Percentiles rank a stretch among this genome's conserved stretches.
phyloP scores from a whole-genome alignment of 495 filamentous ascomycete genomes.

The Neurospora discreta region DNA sequence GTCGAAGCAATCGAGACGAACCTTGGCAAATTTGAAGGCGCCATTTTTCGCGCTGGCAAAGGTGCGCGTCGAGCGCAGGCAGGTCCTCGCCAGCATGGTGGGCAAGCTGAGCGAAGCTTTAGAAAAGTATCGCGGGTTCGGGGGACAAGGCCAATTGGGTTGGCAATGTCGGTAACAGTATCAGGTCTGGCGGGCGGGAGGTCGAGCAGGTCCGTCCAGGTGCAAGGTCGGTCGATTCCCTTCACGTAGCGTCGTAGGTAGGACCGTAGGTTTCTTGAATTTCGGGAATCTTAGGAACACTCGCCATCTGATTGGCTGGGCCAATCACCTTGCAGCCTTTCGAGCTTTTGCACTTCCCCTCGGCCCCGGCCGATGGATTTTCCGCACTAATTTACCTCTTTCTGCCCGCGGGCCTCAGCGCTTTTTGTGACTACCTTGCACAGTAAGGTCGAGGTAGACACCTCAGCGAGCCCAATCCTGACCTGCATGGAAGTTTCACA shows the following conservation, averaged over 20 bases:
- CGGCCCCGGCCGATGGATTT: conserved; percentile 14
- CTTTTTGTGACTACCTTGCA: not conserved
- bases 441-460: not conserved
- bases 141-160: conserved; percentile 28
- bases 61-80: conserved; percentile 68
- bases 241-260: not conserved
- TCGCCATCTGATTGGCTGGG: conserved; percentile 16
- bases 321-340: conserved; percentile 11
- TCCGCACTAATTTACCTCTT: conserved; percentile 7
- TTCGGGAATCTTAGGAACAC: conserved; percentile 30
- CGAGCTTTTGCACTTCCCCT: not conserved
- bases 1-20: conserved; percentile 26
- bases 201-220: conserved; percentile 19
- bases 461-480: not conserved
- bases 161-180: conserved; percentile 23
- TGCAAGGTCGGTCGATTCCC: conserved; percentile 2
- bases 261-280: conserved; percentile 23
- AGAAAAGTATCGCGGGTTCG: conserved; percentile 21
- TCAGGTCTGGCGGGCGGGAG: conserved; percentile 14
- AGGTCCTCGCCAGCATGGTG: conserved; percentile 80
- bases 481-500: not conserved
- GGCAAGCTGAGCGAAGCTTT: conserved; percentile 37
- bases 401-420: conserved; percentile 1
- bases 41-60: conserved; percentile 58
- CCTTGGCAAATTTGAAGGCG: conserved; percentile 48